Base-by-base conservation (phyloP, 768 basidiomycete genomes). In the Russula compacta region DNA sequence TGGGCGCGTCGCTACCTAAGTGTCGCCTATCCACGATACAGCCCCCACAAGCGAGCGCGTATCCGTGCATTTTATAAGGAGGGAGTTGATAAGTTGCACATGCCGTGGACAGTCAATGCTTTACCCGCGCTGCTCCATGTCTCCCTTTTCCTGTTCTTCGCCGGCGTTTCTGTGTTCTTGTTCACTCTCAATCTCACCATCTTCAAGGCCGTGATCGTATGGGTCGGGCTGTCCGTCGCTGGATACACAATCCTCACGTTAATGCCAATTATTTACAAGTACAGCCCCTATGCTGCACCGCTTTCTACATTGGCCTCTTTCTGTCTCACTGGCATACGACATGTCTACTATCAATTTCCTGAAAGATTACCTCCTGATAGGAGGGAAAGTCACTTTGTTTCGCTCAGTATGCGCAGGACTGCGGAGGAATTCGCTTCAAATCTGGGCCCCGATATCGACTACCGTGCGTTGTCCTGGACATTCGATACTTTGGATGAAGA, bases 71-170 rank as follows among this genome's bases (percentile, higher is more conserved):
- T 56, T 17, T 64, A 53, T 38, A 43, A 74, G 58, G 70, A 74
- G 43, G 77, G 77, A 19, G 64, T 80, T 33, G 71, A 73, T 17
- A 69, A 66, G 43, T 78, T 77, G 64, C 69, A 70, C 7, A 73
- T 81, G 69, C 68, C 73, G 5, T 68, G 71, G 11, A 66, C 81
- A 2, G 76, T 81, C 3, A 73, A 76, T 46, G 64, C 71, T 11
- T 75, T 82, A 19, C 81, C 80, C 0, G 68, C 76, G 17, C 72
- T 82, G 8, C 73, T 83, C 17, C 81, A 82, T 60, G 68, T 77
- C 5, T 78, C 80, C 1, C 71, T 81, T n/a, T 73, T 80, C 29
- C 71, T 81, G 5, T 82, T 82, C 68, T 76, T 84, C 66, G 73
- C 77, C 29, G 77, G 79, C 44, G 72, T 83, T 33, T 66, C 79